Percentiles rank a stretch among this genome's conserved stretches.
phyloP scores from a whole-genome alignment of 2,329 filamentous ascomycete species.

The Diaporthe ilicicola region DNA sequence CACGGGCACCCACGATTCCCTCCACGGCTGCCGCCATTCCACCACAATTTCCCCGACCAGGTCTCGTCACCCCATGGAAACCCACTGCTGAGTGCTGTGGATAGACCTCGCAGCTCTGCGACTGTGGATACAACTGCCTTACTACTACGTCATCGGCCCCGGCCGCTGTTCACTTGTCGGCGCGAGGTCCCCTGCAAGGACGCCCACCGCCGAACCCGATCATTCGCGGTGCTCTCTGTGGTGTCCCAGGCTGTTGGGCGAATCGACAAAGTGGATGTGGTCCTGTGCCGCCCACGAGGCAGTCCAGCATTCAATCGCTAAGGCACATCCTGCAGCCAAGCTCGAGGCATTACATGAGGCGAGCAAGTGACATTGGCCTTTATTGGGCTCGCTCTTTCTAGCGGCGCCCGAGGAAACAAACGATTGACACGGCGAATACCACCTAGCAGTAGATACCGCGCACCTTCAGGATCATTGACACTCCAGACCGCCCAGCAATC shows the following conservation, averaged over 20 bases:
- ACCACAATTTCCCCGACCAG: constrained; percentile 30
- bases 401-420: constrained; percentile 17
- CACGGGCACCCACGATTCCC: constrained; percentile 18
- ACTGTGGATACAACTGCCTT: constrained; percentile 1
- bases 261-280: neutral
- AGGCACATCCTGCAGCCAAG: constrained; percentile 20
- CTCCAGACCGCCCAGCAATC: constrained; percentile 17
- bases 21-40: constrained; percentile 22
- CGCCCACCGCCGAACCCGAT: neutral
- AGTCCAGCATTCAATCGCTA: constrained; percentile 12
- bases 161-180: constrained; percentile 14
- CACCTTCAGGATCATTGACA: constrained; percentile 7
- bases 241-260: constrained; percentile 12
- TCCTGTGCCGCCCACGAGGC: constrained; percentile 3
- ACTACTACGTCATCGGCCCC: constrained; percentile 20
- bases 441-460: constrained; percentile 2
- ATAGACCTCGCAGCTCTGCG: neutral
- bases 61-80: constrained; percentile 19
- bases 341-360: constrained; percentile 5
- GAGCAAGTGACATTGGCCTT: neutral
- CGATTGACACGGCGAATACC: constrained; percentile 15
- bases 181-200: constrained; percentile 11
- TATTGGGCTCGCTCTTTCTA: constrained; percentile 16
- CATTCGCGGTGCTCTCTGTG: neutral
- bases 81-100: constrained; percentile 17